Evolutionary conservation across 192 early-diverging fungal species (phyloP), one percentile per base, ranked within the genome.

Genomic region (Rhizophagus clarus): DNA sequence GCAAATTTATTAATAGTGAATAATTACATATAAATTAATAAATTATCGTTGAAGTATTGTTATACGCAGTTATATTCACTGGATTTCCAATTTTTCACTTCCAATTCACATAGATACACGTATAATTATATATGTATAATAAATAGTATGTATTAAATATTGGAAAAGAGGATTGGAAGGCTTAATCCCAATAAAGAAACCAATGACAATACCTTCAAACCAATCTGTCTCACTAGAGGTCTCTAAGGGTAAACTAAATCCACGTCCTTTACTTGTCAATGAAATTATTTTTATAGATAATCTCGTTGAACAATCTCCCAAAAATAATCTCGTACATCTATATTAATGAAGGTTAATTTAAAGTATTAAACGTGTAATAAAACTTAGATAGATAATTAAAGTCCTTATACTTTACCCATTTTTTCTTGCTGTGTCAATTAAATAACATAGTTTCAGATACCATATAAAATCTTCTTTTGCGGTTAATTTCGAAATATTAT

Each of bases 291-390:
- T 90, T 51, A 93, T 90, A 0, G 96, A 95, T 32, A 95, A 84
- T 34, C 93, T 88, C 4, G 96, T 96, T 10, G 91, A 89, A 42
- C 92, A 94, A 81, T 95, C 94, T 12, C 93, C 97, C 69, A 96
- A 81, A 24, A 95, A 82, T 9, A 97, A 84, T 31, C 84, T 83
- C 4, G 86, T 83, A 69, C 93, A 94, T 26, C 87, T 88, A 51
- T 22, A 74, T 34, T 4, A 15, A 61, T 15, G 61, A 73, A 3
- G 24, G 37, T 40, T 40, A 40, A 40, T 40, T 40, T 40, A 40
- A 40, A 7, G 37, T 7, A 40, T 8, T 40, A 40, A 40, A 7
- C 8, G 7, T 40, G 37, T 40, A 40, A 5, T 40, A 40, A 40
- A 7, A 40, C 7, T 37, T 37, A 7, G 37, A 17, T 73, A 56